Conservation (phyloP, 106 monocot species). For the Allium fistulosum region DNA sequence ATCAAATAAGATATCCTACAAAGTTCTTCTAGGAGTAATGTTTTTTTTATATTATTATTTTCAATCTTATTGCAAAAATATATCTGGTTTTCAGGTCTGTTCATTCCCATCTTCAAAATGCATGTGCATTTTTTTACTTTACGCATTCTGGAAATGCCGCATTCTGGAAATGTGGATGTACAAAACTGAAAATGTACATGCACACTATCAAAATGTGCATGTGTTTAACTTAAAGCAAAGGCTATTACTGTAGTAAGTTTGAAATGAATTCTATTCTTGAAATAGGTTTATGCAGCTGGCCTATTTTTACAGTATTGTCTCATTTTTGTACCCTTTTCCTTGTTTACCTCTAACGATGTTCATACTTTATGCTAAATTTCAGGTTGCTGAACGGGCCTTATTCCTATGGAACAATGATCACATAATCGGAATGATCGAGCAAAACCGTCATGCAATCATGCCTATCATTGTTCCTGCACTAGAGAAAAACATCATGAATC, state of each 20-base stretch:
- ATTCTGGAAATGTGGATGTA: too few species aligned
- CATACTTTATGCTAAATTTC: slow-evolving; percentile 5
- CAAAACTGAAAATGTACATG: too few species aligned
- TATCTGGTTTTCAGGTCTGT: too few species aligned
- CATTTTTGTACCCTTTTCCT: background rate
- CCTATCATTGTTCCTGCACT: slow-evolving; percentile 67
- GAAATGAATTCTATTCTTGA: background rate
- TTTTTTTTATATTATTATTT: too few species aligned
- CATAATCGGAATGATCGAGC: slow-evolving; percentile 56
- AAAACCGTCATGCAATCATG: slow-evolving; percentile 59
- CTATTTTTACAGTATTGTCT: background rate
- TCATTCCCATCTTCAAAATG: too few species aligned
- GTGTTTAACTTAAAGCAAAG: background rate
- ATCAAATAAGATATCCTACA: too few species aligned
- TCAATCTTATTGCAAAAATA: too few species aligned
- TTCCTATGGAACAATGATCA: slow-evolving; percentile 94
- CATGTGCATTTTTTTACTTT: too few species aligned
- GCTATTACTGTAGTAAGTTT: background rate
- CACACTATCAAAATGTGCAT: too few species aligned
- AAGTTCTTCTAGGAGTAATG: too few species aligned
- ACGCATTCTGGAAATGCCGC: too few species aligned
- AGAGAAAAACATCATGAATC: slow-evolving; percentile 47
- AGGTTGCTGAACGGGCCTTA: slow-evolving; percentile 86
- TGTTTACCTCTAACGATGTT: background rate
- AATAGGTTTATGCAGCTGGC: too few species aligned